These are phyloP conservation scores for Taiwanofungus camphoratus DNA, from an alignment of 1,284 basidiomycete genomes.

Conservation along the genomic window DNA sequence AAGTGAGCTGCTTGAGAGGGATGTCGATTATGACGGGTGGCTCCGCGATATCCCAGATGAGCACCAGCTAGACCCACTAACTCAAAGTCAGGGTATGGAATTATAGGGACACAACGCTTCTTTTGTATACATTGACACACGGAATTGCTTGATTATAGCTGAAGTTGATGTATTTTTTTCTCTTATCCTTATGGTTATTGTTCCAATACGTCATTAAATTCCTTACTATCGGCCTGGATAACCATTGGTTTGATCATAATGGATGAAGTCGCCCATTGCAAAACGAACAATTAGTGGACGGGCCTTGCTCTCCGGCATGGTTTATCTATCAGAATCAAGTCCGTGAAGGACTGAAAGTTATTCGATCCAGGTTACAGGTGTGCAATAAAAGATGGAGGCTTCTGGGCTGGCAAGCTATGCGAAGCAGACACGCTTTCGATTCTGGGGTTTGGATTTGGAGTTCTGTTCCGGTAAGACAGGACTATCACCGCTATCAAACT, in stretches of 20 bases:
- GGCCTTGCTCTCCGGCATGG: no score
- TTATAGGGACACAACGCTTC: not conserved
- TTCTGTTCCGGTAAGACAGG: not conserved
- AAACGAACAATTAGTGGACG: no score
- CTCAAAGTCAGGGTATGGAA: slow-evolving; percentile 12
- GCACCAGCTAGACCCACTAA: not conserved
- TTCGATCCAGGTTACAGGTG: no score
- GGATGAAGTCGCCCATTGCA: no score
- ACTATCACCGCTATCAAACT: not conserved
- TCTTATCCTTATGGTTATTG: no score
- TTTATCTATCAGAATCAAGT: no score
- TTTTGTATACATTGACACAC: not conserved
- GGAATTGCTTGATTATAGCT: not conserved
- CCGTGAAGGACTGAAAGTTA: no score
- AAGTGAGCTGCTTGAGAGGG: slow-evolving; percentile 37
- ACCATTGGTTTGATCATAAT: no score
- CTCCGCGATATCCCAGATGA: slow-evolving; percentile 29
- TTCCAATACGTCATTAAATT: no score
- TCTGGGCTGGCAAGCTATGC: not conserved
- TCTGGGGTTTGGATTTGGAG: not conserved
- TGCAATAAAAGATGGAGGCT: no score
- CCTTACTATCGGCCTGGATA: no score
- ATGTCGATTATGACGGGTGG: slow-evolving; percentile 43
- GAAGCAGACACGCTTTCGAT: not conserved
- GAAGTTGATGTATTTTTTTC: not conserved